Evolutionary conservation across 2,329 filamentous ascomycete genomes (phyloP).

Genomic region (Pseudocercospora ulei): DNA sequence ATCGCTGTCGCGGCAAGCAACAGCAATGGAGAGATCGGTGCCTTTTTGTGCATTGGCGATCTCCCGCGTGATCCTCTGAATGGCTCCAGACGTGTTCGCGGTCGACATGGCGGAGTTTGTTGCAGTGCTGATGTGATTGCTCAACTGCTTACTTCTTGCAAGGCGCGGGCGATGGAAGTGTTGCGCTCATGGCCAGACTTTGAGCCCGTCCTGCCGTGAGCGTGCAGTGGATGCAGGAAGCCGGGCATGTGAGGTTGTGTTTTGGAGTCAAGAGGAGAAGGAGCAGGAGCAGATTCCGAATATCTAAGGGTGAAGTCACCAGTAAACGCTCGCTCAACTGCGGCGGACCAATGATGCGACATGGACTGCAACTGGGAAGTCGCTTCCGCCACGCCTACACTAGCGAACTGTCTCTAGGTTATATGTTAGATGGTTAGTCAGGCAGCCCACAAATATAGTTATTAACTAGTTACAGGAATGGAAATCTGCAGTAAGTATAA

Average conservation of each 20-base stretch:
- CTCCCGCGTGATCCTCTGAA: constrained; percentile 50
- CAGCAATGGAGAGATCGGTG: constrained; percentile 75
- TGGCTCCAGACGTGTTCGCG: constrained; percentile 28
- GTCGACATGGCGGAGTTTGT: constrained; percentile 19
- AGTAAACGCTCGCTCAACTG: too few species aligned
- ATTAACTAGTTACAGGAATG: too few species aligned
- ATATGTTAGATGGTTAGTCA: too few species aligned
- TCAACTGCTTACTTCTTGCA: not conserved
- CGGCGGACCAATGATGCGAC: too few species aligned
- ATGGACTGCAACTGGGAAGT: too few species aligned
- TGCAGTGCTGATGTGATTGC: not conserved
- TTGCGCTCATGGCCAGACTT: constrained; percentile 2
- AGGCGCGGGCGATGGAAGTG: not conserved
- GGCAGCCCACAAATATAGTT: too few species aligned
- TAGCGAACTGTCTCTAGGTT: too few species aligned
- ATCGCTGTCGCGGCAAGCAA: constrained; percentile 77
- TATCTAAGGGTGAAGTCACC: too few species aligned
- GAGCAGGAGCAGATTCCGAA: too few species aligned
- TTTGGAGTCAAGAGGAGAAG: constrained; percentile 1
- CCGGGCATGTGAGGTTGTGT: constrained; percentile 4
- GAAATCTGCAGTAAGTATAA: too few species aligned
- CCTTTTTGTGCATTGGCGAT: constrained; percentile 74
- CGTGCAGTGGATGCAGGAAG: not conserved
- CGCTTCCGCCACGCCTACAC: too few species aligned
- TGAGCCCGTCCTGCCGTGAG: not conserved